Base-by-base conservation (phyloP, 352 stramenopile species). In the Thraustotheca clavata region DNA sequence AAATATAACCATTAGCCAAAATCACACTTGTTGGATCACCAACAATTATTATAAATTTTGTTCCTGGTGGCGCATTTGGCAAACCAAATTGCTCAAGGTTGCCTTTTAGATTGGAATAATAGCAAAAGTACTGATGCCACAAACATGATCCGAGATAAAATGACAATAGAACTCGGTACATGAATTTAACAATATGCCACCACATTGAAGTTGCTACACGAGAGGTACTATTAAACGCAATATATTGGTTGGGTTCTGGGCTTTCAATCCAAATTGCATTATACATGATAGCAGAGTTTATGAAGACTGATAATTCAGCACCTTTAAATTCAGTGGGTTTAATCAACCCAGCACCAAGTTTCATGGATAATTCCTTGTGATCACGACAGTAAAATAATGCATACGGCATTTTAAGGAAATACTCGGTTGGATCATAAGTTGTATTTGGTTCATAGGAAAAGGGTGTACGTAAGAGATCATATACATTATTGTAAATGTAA, bases 1-100 rank as follows among this genome's bases (percentile, higher is more conserved):
- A 8, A 38, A 63, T 41, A 2, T 16, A 59, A 20, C 39, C 39
- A 35, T 63, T 50, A 3, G 26, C 24, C 0, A 63, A 27, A 16
- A 63, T 29, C 1, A 63, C 12, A 27, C 20, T 49, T 3, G 55
- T 63, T 14, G 55, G 55, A 35, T 63, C 34, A 9, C 55, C 55
- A 18, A 63, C 14, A 5, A 63, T 7, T 6, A 65, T 39, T 5
- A 27, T 29, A 14, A 54, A 31, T 1, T 26, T 24, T 26, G 9
- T 46, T 9, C 16, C 34, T 16, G 11, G 2, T 20, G 43, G 43
- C 11, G 43, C 43, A 14, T 3, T 6, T 2, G n/a, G 2, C n/a
- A 52, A 11, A 14, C 43, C 43, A 31, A 20, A 52, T 1, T 18
- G 43, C 43, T 18, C 9, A 3, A 52, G n/a, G n/a, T 52, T 52